Conservation (phyloP, 306 rosid species). For the Sicyos baderoa region DNA sequence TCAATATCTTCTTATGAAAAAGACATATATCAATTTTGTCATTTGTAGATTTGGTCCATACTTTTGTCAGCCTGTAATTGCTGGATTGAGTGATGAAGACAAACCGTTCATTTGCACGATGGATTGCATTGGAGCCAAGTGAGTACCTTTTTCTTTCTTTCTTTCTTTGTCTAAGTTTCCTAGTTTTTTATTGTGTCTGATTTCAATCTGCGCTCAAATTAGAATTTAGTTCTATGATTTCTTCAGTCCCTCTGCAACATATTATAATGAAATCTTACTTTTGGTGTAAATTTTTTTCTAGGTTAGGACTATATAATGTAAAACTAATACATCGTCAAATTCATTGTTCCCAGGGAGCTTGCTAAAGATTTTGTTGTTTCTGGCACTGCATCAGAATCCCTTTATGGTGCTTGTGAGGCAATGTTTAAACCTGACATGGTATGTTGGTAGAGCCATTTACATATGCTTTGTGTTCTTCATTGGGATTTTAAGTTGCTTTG, state of each 20-base stretch:
- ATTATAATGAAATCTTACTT: not conserved
- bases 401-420: slow-evolving; percentile 96
- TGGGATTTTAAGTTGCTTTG: not conserved
- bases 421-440: slow-evolving; percentile 98
- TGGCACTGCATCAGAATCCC: slow-evolving; percentile 93
- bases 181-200: not conserved
- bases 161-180: not conserved
- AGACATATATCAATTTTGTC: not conserved
- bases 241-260: not conserved
- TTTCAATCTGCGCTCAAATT: not conserved
- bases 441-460: slow-evolving; percentile 21
- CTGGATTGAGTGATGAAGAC: slow-evolving; percentile 81
- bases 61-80: slow-evolving; percentile 92
- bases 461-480: not conserved
- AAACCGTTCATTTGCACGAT: slow-evolving; percentile 93
- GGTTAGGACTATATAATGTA: not conserved
- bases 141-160: slow-evolving; percentile 24
- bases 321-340: slow-evolving; percentile 10
- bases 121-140: slow-evolving; percentile 97
- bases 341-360: slow-evolving; percentile 65
- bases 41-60: slow-evolving; percentile 81
- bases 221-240: not conserved
- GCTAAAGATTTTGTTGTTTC: slow-evolving; percentile 98
- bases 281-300: not conserved
- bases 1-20: no score